phyloP scores from a whole-genome alignment of 495 filamentous ascomycete species.

The Aspergillus cristatus region DNA sequence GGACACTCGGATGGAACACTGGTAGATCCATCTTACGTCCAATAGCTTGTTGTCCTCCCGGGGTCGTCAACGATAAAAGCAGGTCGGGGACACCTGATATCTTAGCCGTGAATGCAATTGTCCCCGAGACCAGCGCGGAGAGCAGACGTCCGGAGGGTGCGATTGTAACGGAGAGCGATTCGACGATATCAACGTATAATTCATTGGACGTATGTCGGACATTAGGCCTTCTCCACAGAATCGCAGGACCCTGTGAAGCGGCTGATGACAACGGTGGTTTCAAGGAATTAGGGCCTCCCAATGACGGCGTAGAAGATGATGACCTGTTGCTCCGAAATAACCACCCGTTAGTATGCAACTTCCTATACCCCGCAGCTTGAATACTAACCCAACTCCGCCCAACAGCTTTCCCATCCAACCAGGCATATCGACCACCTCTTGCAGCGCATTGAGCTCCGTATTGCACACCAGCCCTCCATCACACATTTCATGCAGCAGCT shows the following conservation, averaged over 20 bases:
- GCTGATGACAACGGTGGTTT: constrained; percentile 37
- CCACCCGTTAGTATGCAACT: too few relatives aligned
- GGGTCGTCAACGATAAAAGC: constrained; percentile 64
- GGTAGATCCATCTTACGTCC: constrained; percentile 71
- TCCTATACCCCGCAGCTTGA: too few relatives aligned
- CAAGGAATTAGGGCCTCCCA: constrained; percentile 31
- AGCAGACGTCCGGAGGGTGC: constrained; percentile 84
- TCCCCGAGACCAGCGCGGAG: constrained; percentile 80
- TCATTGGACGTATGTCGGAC: constrained; percentile 96
- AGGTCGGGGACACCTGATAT: constrained; percentile 92
- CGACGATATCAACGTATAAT: constrained; percentile 92
- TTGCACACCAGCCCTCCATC: constrained; percentile 85
- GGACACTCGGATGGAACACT: constrained; percentile 93
- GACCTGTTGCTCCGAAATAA: constrained; percentile 15
- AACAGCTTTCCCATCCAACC: constrained; percentile 84
- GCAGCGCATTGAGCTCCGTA: constrained; percentile 86
- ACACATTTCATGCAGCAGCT: constrained; percentile 91
- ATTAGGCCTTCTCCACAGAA: constrained; percentile 84
- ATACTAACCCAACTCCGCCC: constrained; percentile 72
- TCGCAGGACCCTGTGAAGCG: constrained; percentile 41
- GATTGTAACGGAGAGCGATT: constrained; percentile 76
- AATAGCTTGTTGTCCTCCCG: constrained; percentile 66
- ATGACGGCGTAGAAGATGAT: constrained; percentile 38
- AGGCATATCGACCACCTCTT: constrained; percentile 85
- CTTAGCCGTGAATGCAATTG: constrained; percentile 89